phyloP scores from a whole-genome alignment of 306 rosid genomes.

The Trifolium dubium region DNA sequence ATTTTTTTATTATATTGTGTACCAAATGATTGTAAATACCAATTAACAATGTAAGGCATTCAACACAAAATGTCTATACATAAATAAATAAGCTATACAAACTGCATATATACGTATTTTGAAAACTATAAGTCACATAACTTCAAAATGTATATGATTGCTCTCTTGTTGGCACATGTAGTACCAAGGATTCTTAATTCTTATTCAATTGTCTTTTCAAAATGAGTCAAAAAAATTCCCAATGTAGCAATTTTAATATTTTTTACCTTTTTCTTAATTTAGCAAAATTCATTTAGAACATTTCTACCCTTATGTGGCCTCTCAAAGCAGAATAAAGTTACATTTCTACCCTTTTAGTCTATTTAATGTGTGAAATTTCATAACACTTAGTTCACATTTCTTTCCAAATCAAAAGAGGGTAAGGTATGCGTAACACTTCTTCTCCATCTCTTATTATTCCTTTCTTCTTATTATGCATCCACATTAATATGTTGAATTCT shows the following conservation, averaged over 20 bases:
- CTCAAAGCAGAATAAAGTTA: background rate
- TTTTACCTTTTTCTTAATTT: background rate
- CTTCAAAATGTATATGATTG: background rate
- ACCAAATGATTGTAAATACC: background rate
- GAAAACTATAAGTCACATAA: background rate
- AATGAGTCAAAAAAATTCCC: background rate
- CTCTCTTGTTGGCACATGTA: background rate
- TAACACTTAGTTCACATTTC: background rate
- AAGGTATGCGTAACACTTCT: background rate
- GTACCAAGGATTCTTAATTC: background rate
- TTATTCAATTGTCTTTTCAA: background rate
- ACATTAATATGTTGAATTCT: too few relatives aligned
- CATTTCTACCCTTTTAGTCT: slow-evolving; percentile 2
- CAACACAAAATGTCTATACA: background rate
- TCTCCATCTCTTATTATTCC: background rate
- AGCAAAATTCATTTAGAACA: background rate
- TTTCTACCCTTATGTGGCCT: background rate
- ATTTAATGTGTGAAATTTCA: background rate
- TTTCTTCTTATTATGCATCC: background rate
- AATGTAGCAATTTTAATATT: background rate
- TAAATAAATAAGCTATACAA: background rate
- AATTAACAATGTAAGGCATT: background rate
- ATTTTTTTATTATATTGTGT: background rate
- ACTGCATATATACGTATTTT: background rate
- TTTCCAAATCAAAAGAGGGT: background rate